Evolutionary conservation across 805 yeast species (phyloP), one percentile per base, ranked within the genome.

Genomic region (Saccharomycopsis sp.): DNA sequence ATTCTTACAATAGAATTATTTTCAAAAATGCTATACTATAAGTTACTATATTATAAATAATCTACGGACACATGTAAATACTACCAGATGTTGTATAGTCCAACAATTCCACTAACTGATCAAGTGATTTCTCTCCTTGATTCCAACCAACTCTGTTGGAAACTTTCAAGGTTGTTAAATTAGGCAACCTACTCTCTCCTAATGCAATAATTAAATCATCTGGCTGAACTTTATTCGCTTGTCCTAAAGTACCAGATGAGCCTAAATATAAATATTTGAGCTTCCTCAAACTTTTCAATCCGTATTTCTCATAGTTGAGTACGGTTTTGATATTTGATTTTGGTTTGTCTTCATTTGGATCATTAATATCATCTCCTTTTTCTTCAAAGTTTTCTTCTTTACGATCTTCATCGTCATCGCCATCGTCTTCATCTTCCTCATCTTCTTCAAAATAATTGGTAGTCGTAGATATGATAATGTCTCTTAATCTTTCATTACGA

Each of bases 101-200:
- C 14, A 45, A 30, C 9, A 45, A 20, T n/a, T 35, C 44, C 9
- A 33, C 38, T 29, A 45, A 40, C 27, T 42, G 40, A 3, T 20
- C 13, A 41, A 45, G 25, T 23, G 44, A 14, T 17, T 42, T 42
- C 14, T 36, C 41, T 10, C 33, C 32, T 13, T 78, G 70, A 52
- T 80, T 75, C 98, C 98, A 92, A 6, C 96, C 95, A 28, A 92
- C 60, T 56, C 79, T 77, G 14, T 80, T 72, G 18, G 92, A 79
- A 32, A 87, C 69, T 32, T 79, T 65, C 2, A 92, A 64, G 36
- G 70, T 70, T 46, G 69, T 67, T 54, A 92, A 63, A 30, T 63
- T 49, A 0, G 95, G 95, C 14, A 92, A 58, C 50, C 94, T 63
- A 8, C 74, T 78, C 45, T 88, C 96, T 54, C 74, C 69, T 17